phyloP scores from a whole-genome alignment of 2,329 filamentous ascomycete species.

The Talaromyces amestolkiae region DNA sequence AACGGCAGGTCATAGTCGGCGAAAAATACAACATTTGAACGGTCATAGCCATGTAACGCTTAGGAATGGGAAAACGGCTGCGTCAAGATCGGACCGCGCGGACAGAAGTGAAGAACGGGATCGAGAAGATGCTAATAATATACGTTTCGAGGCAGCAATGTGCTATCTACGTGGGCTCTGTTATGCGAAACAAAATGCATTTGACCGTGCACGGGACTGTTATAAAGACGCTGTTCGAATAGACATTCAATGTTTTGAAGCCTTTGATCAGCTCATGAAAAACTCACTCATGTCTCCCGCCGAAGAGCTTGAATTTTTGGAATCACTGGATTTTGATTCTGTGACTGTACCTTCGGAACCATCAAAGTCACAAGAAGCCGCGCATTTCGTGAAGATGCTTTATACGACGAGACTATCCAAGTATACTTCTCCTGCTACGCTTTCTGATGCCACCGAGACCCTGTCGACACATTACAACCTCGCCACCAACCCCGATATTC shows the following conservation, averaged over 20 bases:
- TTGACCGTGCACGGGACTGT: slow-evolving; percentile 94
- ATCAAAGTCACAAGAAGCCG: slow-evolving; percentile 75
- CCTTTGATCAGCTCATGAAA: slow-evolving; percentile 96
- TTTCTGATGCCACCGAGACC: slow-evolving; percentile 82
- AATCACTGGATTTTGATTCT: slow-evolving; percentile 85
- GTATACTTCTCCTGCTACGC: slow-evolving; percentile 81
- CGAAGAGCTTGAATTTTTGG: slow-evolving; percentile 86
- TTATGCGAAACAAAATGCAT: slow-evolving; percentile 95
- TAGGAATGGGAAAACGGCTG: slow-evolving; percentile 46
- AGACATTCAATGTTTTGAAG: slow-evolving; percentile 97
- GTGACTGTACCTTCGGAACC: slow-evolving; percentile 65
- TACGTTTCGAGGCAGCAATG: slow-evolving; percentile 94
- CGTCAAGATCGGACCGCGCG: slow-evolving; percentile 49
- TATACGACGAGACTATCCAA: slow-evolving; percentile 95
- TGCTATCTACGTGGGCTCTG: slow-evolving; percentile 92
- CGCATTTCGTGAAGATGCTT: slow-evolving; percentile 90
- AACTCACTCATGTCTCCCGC: slow-evolving; percentile 87
- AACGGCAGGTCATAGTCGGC: slow-evolving; percentile 58
- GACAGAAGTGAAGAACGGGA: slow-evolving; percentile 62
- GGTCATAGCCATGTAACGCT: slow-evolving; percentile 52
- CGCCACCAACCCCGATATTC: slow-evolving; percentile 78
- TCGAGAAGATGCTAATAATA: slow-evolving; percentile 67
- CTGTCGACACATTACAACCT: slow-evolving; percentile 93
- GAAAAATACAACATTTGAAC: slow-evolving; percentile 69
- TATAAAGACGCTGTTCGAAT: slow-evolving; percentile 97